phyloP scores from a whole-genome alignment of 345 rosid species.

The Rhodamnia argentea region DNA sequence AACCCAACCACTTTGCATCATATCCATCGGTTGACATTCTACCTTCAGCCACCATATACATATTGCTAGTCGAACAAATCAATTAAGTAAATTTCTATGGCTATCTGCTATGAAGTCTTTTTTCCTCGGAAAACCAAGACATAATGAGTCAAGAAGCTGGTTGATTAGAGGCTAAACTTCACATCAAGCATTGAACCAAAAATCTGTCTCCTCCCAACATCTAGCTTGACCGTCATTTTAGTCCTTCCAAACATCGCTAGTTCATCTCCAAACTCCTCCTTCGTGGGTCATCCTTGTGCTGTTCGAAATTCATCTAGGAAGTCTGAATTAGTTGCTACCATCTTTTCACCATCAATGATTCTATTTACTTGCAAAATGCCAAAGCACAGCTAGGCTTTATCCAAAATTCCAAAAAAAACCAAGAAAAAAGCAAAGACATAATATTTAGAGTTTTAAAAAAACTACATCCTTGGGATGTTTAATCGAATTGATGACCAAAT shows the following conservation, averaged over 20 bases:
- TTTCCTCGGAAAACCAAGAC: background rate
- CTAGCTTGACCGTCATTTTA: background rate
- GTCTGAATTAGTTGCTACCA: background rate
- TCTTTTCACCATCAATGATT: background rate
- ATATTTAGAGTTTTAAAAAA: background rate
- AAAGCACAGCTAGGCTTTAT: background rate
- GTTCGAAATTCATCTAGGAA: background rate
- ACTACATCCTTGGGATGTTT: background rate
- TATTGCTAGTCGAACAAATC: background rate
- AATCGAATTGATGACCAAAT: background rate
- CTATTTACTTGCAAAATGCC: background rate
- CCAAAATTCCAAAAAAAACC: background rate
- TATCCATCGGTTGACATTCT: background rate
- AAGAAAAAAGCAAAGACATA: background rate
- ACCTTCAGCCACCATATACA: background rate
- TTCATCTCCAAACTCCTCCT: background rate
- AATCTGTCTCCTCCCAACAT: background rate
- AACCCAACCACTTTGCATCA: background rate
- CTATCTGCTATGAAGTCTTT: background rate
- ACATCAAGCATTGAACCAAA: background rate
- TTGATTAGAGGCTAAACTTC: background rate
- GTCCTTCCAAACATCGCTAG: background rate
- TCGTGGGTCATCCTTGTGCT: background rate
- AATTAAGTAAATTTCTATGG: background rate
- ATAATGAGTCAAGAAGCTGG: background rate